Evolutionary conservation across 2,329 filamentous ascomycete genomes (phyloP), one percentile per base, ranked within the genome.

Genomic region (Fusarium equiseti): DNA sequence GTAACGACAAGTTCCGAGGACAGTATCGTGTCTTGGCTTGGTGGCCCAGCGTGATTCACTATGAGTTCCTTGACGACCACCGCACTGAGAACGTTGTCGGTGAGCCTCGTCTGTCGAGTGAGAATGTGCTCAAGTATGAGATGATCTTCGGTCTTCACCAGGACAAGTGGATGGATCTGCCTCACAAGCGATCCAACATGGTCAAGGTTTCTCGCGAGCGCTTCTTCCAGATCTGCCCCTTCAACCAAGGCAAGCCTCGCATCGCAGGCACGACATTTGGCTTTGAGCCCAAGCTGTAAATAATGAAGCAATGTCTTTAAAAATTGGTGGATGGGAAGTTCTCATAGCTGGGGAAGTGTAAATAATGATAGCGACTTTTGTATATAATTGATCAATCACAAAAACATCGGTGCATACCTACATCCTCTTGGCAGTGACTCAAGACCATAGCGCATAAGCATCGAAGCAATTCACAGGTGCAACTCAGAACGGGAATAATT

Each of bases 121-220:
- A 84, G 38, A 91, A 88, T 0, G 89, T 94, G 11, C 82, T 94
- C 63, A 88, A 88, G 63, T 94, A 94, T 77, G 92, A 94, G 74
- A 86, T 92, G 62, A 88, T 90, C 57, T 90, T 92, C 73, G 92
- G 92, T 2, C 90, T 94, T 73, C 88, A 89, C 20, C 84, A 94
- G 38, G 88, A 91, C 73, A 91, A 91, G 80, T 89, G 91, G 70
- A 88, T 93, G 70, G 91, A 93, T 71, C 79, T 93, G 69, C 90
- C 90, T 16, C 89, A 92, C 74, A 93, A 93, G 83, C 85, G 91
- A 38, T 90, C 90, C 61, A 90, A 89, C 4, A 85, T 92, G 48
- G 86, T 92, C 77, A 83, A 85, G 66, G 90, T 90, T 73, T 87
- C 87, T 46, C 81, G 90, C 12, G 89, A 90, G 77, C 84, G 90